A percentile compares a stretch with the other conserved stretches of the same genome.
Conservation (phyloP, 2,329 filamentous ascomycete species). For the Aspergillus luchuensis region DNA sequence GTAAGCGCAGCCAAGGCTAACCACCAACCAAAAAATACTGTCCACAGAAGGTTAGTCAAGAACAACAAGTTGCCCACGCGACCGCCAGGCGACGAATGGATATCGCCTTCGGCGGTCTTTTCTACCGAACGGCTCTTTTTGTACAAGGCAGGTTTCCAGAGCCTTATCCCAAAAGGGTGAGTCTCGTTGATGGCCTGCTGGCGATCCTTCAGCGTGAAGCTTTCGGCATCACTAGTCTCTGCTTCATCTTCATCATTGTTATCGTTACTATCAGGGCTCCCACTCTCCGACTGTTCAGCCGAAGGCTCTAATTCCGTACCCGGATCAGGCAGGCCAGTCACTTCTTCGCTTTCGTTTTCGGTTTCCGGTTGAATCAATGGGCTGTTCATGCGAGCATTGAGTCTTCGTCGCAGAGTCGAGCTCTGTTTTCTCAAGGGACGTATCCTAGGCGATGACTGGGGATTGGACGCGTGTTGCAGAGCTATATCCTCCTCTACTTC, state of each 20-base stretch:
- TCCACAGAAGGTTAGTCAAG: constrained; percentile 89
- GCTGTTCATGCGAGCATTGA: constrained; percentile 32
- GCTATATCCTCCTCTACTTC: constrained; percentile 74
- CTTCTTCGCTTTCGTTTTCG: constrained; percentile 42
- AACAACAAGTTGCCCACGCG: constrained; percentile 82
- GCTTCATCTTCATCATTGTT: constrained; percentile 66
- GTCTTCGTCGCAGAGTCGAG: constrained; percentile 45
- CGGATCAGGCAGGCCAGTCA: constrained; percentile 38
- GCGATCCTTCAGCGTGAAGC: constrained; percentile 94
- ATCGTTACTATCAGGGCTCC: constrained; percentile 29
- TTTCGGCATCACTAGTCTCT: constrained; percentile 87
- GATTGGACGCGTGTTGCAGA: constrained; percentile 38
- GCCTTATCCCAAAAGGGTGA: constrained; percentile 96
- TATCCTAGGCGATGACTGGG: constrained; percentile 38
- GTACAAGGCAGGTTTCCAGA: constrained; percentile 98
- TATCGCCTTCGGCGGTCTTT: constrained; percentile 93
- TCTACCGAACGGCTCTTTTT: constrained; percentile 97
- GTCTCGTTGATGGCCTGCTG: constrained; percentile 98
- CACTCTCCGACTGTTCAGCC: constrained; percentile 23
- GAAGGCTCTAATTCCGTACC: constrained; percentile 26
- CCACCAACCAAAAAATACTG: constrained; percentile 94
- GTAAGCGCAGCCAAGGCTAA: constrained; percentile 73
- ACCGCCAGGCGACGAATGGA: constrained; percentile 89
- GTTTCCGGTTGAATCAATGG: constrained; percentile 40
- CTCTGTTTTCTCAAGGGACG: constrained; percentile 36